These are phyloP conservation scores for Beauveria bassiana DNA, from an alignment of 2,329 filamentous ascomycete species.

Conservation along the genomic window DNA sequence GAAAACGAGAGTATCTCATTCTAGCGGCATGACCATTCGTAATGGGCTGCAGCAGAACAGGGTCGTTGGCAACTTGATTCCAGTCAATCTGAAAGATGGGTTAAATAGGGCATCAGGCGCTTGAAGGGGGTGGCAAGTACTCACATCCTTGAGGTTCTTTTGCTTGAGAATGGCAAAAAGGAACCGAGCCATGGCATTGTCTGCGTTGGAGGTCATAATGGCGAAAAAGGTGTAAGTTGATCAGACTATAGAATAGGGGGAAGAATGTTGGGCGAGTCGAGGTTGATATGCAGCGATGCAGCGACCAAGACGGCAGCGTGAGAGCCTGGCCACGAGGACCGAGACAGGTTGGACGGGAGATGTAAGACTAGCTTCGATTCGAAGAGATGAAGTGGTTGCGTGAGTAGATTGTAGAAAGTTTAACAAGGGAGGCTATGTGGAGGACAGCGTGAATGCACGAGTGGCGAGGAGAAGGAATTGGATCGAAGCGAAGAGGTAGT, in stretches of 20 bases:
- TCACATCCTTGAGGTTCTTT: constrained; percentile 53
- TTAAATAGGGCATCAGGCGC: neutral
- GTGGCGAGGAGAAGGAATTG: neutral
- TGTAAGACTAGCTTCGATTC: constrained; percentile 1
- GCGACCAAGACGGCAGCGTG: neutral
- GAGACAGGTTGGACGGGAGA: neutral
- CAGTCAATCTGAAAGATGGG: constrained; percentile 44
- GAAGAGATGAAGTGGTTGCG: neutral
- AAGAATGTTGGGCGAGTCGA: neutral
- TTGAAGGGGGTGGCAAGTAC: constrained; percentile 20
- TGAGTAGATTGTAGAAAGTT: neutral
- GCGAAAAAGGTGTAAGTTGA: neutral
- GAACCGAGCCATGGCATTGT: constrained; percentile 50
- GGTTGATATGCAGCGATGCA: constrained; percentile 3
- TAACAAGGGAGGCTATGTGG: neutral
- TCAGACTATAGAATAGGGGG: neutral
- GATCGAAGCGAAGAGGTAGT: neutral
- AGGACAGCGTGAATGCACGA: constrained; percentile 5
- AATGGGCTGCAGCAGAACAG: constrained; percentile 45
- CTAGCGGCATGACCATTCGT: constrained; percentile 54
- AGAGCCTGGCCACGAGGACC: neutral
- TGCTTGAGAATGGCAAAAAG: constrained; percentile 53
- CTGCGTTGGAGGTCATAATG: constrained; percentile 45
- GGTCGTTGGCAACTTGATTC: constrained; percentile 48
- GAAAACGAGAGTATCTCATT: constrained; percentile 52